Conservation (phyloP, 2,329 filamentous ascomycete species). For the Ophiostoma quercus region DNA sequence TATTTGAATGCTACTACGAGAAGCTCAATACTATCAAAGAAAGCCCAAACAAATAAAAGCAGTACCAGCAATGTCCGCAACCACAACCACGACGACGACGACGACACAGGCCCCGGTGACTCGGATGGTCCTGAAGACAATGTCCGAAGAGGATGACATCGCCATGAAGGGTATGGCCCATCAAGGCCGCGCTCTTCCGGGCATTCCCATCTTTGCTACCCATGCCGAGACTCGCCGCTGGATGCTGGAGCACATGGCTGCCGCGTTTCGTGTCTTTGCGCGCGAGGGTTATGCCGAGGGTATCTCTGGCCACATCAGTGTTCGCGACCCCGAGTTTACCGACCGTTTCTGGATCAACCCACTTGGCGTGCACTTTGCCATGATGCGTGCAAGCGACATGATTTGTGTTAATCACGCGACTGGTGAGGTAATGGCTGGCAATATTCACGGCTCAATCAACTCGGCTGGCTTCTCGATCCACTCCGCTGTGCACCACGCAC, state of each 20-base stretch:
- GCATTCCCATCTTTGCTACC: conserved; percentile 23
- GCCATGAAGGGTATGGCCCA: conserved; percentile 24
- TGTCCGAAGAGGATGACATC: neutral
- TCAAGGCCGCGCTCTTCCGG: conserved; percentile 21
- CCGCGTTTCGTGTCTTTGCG: conserved; percentile 57
- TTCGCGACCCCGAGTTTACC: conserved; percentile 52
- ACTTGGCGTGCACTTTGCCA: conserved; percentile 51
- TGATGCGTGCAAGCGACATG: conserved; percentile 54
- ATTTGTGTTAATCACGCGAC: conserved; percentile 49
- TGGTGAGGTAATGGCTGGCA: conserved; percentile 48
- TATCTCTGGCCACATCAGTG: conserved; percentile 56
- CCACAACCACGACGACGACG: conserved; percentile 8
- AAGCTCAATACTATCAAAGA: neutral
- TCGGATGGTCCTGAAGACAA: neutral
- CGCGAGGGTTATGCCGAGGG: conserved; percentile 57
- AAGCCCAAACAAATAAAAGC: neutral
- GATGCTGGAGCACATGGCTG: conserved; percentile 46
- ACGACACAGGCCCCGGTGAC: conserved; percentile 1
- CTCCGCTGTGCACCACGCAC: conserved; percentile 50
- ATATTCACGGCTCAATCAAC: conserved; percentile 45
- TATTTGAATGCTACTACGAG: neutral
- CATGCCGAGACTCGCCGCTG: conserved; percentile 23
- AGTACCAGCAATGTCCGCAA: neutral
- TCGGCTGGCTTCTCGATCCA: conserved; percentile 57
- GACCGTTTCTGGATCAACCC: conserved; percentile 60